Percentiles rank a stretch among this genome's conserved stretches.
Conservation (phyloP, 192 early-diverging fungal species). For the Coemansia sp. region DNA sequence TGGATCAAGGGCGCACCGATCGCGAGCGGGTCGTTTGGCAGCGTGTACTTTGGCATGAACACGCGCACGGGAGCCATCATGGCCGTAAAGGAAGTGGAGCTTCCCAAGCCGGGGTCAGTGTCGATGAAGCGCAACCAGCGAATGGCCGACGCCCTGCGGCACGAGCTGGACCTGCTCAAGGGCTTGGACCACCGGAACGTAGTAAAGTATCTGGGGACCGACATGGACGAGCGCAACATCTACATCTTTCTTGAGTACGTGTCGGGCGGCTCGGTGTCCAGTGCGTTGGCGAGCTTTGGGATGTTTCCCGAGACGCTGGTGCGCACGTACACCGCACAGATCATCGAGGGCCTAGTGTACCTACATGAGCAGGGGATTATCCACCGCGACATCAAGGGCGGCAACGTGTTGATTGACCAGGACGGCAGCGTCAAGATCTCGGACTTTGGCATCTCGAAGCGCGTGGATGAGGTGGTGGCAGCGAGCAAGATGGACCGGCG, state of each 20-base stretch:
- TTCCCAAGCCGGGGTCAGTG: conserved; percentile 66
- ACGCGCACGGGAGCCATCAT: conserved; percentile 85
- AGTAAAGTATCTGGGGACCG: conserved; percentile 91
- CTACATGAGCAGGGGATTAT: conserved; percentile 93
- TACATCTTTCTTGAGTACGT: conserved; percentile 98
- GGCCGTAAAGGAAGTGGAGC: conserved; percentile 96
- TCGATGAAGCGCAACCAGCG: conserved; percentile 70
- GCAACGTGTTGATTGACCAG: conserved; percentile 87
- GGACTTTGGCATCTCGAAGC: conserved; percentile 99
- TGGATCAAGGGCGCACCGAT: conserved; percentile 91
- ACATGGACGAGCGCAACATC: conserved; percentile 70
- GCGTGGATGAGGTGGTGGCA: conserved; percentile 68
- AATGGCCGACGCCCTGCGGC: conserved; percentile 83
- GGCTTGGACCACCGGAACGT: conserved; percentile 94
- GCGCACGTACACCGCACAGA: conserved; percentile 83
- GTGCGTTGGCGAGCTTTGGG: conserved; percentile 81
- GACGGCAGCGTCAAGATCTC: conserved; percentile 95
- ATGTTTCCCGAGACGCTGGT: conserved; percentile 83
- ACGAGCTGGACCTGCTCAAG: conserved; percentile 87
- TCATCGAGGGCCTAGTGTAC: conserved; percentile 89
- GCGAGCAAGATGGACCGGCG: conserved; percentile 52
- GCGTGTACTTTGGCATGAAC: conserved; percentile 90
- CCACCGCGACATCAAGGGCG: conserved; percentile 98
- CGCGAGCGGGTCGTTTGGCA: conserved; percentile 95
- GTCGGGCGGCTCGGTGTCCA: conserved; percentile 91